A percentile compares a stretch with the other conserved stretches of the same genome.
These are phyloP conservation scores for Verruconis gallopava DNA, from an alignment of 2,329 filamentous ascomycete genomes.

Conservation along the genomic window DNA sequence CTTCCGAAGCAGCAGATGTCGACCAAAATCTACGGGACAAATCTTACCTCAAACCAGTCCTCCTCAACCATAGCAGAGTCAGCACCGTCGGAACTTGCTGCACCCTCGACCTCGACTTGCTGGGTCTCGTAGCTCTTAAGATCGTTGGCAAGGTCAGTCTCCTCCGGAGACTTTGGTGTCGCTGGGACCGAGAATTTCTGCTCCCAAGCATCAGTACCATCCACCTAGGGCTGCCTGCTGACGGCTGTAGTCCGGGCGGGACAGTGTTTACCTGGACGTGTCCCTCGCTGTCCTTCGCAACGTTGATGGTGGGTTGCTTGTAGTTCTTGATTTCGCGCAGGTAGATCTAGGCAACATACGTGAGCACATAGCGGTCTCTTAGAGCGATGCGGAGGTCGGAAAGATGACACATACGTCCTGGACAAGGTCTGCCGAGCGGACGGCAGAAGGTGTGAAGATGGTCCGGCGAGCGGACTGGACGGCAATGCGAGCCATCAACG, in stretches of 20 bases:
- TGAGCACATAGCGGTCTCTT: too few relatives aligned
- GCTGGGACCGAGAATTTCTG: slow-evolving; percentile 63
- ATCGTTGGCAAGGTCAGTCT: slow-evolving; percentile 81
- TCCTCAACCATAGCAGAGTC: slow-evolving; percentile 49
- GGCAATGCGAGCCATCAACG: slow-evolving; percentile 46
- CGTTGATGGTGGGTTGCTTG: slow-evolving; percentile 64
- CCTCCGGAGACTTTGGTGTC: slow-evolving; percentile 79
- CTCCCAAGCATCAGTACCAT: too few relatives aligned
- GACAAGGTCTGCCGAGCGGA: slow-evolving; percentile 75
- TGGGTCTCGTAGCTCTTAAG: slow-evolving; percentile 91
- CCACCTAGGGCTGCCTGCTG: too few relatives aligned
- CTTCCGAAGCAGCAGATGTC: too few relatives aligned
- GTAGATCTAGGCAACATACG: too few relatives aligned
- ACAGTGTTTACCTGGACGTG: slow-evolving; percentile 78
- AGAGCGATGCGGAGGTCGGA: neutral
- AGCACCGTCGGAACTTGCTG: slow-evolving; percentile 49
- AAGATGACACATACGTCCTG: slow-evolving; percentile 53
- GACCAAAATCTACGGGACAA: too few relatives aligned
- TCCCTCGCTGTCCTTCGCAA: slow-evolving; percentile 76
- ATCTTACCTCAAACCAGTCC: slow-evolving; percentile 81
- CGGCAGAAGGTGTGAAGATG: slow-evolving; percentile 48
- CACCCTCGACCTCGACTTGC: slow-evolving; percentile 87
- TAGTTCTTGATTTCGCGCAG: slow-evolving; percentile 90
- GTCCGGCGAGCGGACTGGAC: slow-evolving; percentile 47
- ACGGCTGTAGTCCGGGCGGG: slow-evolving; percentile 72